Evolutionary conservation across 2,329 filamentous ascomycete species (phyloP).

Genomic region (Diaporthe ilicicola): DNA sequence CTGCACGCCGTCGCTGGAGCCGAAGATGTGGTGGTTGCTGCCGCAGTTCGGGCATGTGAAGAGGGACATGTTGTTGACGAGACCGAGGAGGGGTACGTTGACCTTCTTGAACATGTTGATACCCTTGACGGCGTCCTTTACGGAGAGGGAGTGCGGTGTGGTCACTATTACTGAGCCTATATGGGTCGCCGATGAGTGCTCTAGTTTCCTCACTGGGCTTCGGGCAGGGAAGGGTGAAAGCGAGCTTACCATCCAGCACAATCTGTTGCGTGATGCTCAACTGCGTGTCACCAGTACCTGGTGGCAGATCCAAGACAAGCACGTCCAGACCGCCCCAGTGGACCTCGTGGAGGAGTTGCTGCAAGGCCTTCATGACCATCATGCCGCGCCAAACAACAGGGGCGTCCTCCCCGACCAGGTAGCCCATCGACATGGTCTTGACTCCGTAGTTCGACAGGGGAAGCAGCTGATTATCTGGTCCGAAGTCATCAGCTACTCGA

Average conservation of each 20-base stretch:
- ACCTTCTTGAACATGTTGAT: slow-evolving; percentile 93
- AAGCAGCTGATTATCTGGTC: slow-evolving; percentile 77
- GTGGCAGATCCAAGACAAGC: slow-evolving; percentile 88
- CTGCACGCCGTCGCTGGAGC: slow-evolving; percentile 69
- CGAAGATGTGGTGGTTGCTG: slow-evolving; percentile 79
- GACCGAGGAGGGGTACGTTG: slow-evolving; percentile 80
- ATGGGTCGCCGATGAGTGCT: slow-evolving; percentile 22
- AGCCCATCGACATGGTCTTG: slow-evolving; percentile 99
- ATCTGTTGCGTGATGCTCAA: slow-evolving; percentile 97
- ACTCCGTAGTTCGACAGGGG: slow-evolving; percentile 94
- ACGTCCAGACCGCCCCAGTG: slow-evolving; percentile 92
- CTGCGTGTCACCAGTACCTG: slow-evolving; percentile 94
- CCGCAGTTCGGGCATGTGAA: slow-evolving; percentile 84
- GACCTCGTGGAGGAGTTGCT: slow-evolving; percentile 94
- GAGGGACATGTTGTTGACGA: slow-evolving; percentile 92
- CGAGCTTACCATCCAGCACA: slow-evolving; percentile 76
- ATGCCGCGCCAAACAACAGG: slow-evolving; percentile 95
- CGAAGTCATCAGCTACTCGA: slow-evolving; percentile 27
- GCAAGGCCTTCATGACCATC: slow-evolving; percentile 97
- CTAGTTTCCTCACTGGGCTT: background rate
- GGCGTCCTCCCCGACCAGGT: slow-evolving; percentile 80
- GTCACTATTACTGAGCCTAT: slow-evolving; percentile 84
- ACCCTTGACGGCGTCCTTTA: slow-evolving; percentile 91
- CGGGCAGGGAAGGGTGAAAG: slow-evolving; percentile 9
- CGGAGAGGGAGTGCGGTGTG: slow-evolving; percentile 90